A percentile compares a stretch with the other conserved stretches of the same genome.
These are phyloP conservation scores for Penicillium cataractarum DNA, from an alignment of 495 filamentous ascomycete genomes.

Conservation along the genomic window DNA sequence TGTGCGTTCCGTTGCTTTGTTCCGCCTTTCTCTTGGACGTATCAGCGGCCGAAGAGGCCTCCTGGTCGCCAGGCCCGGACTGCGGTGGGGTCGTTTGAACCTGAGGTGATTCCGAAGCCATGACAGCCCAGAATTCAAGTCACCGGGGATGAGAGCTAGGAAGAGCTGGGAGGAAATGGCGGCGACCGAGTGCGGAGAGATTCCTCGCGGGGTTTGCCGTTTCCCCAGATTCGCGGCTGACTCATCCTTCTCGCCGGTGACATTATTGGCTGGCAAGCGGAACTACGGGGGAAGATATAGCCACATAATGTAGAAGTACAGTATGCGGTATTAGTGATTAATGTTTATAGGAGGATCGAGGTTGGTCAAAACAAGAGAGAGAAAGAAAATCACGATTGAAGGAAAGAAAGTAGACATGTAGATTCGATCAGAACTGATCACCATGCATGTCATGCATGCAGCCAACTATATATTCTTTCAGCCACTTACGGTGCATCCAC, in stretches of 20 bases:
- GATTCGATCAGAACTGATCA: neutral
- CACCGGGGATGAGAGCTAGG: conserved; percentile 15
- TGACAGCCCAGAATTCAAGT: conserved; percentile 15
- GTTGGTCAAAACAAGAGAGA: neutral
- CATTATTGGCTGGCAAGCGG: conserved; percentile 10
- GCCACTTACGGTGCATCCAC: neutral
- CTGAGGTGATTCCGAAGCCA: conserved; percentile 47
- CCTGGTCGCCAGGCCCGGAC: conserved; percentile 30
- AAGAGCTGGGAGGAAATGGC: conserved; percentile 22
- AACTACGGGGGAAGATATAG: neutral
- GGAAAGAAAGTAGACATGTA: neutral
- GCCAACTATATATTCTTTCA: neutral
- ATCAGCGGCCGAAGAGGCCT: conserved; percentile 30
- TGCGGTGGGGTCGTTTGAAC: conserved; percentile 32
- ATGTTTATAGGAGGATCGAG: too few species aligned
- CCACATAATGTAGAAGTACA: neutral
- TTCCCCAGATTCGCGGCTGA: conserved; percentile 40
- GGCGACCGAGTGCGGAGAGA: conserved; percentile 45
- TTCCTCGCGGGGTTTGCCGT: conserved; percentile 50
- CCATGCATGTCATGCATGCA: neutral
- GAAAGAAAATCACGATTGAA: neutral
- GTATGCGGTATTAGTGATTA: neutral
- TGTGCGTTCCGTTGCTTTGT: conserved; percentile 50
- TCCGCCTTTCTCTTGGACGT: conserved; percentile 53
- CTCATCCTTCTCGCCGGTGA: conserved; percentile 21